Conservation (phyloP, 495 filamentous ascomycete genomes). For the Tuber indicum region DNA sequence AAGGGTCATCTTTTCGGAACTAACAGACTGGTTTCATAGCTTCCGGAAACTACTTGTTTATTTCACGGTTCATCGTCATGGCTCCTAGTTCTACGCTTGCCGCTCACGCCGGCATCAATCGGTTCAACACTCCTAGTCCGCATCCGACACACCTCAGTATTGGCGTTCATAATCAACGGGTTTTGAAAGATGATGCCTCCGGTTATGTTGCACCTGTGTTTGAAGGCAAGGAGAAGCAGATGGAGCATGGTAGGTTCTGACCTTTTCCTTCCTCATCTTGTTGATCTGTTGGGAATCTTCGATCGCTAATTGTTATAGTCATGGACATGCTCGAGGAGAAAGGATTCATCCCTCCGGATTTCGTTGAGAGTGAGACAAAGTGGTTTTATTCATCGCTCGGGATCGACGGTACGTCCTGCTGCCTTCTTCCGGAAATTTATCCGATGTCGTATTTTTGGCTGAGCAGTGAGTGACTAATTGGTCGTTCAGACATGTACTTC, state of each 20-base stretch:
- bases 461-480: constrained; percentile 19
- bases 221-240: constrained; percentile 88
- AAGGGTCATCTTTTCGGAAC: not conserved
- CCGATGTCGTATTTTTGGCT: not conserved
- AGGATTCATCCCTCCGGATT: constrained; percentile 76
- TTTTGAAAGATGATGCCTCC: constrained; percentile 82
- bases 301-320: constrained; percentile 47
- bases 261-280: not conserved
- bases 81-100: constrained; percentile 11
- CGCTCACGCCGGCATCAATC: constrained; percentile 20
- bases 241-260: constrained; percentile 64
- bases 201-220: constrained; percentile 95
- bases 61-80: constrained; percentile 6
- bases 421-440: not conserved
- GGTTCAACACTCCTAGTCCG: constrained; percentile 60
- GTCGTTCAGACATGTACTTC: constrained; percentile 77
- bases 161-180: constrained; percentile 45
- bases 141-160: constrained; percentile 84
- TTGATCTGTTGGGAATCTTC: not conserved
- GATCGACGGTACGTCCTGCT: constrained; percentile 56
- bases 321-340: constrained; percentile 69
- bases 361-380: constrained; percentile 73
- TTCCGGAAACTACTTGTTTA: not conserved
- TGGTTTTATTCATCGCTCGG: constrained; percentile 98
- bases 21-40: not conserved